Evolutionary conservation across 2,329 filamentous ascomycete genomes (phyloP), one percentile per base, ranked within the genome.

Genomic region (Colletotrichum abscissum): DNA sequence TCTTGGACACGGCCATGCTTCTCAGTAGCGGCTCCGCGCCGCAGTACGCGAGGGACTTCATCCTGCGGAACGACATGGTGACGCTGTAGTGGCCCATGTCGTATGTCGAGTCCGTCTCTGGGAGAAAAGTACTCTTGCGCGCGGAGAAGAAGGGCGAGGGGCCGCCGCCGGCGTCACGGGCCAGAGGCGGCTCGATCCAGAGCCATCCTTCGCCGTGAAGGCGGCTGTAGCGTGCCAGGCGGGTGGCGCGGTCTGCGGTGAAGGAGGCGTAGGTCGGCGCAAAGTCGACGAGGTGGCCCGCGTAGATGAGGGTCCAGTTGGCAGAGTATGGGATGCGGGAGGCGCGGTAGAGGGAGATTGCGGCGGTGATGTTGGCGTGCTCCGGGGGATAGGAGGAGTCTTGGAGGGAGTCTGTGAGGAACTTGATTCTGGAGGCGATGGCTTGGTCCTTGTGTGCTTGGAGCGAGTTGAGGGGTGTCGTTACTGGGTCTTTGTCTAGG

Each of bases 151-250:
- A 68, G 6, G 59, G 54, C 3, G 42, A 49, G 19, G 75, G 65
- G 1, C 63, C 75, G 2, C 33, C 76, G 19, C 35, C 76, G 19
- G 59, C 62, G 28, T 74, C 55, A 14, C 78, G 77, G 26, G 80
- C 75, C 2, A 87, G 77, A 0, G 86, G 85, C 4, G 83, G 81
- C 71, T 87, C 85, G 66, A 84, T 84, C 85, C 85, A 88, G 14
- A 87, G 79, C 82, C 84, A 86, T 9, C 84, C 84, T 1, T 79
- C 76, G 2, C 85, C 85, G 74, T 84, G 73, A 12, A 74, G 56
- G 4, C 75, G 77, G 46, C 62, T 76, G 67, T 86, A 87, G 2
- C 77, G 78, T 69, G 84, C 82, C 12, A 87, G 80, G 28, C 84
- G 81, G 19, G 80, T 80, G 12, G 73, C 67, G 70, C 86, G 81